A percentile compares a stretch with the other conserved stretches of the same genome.
These are phyloP conservation scores for Ogataea philodendri DNA, from an alignment of 805 yeast genomes.

Conservation along the genomic window DNA sequence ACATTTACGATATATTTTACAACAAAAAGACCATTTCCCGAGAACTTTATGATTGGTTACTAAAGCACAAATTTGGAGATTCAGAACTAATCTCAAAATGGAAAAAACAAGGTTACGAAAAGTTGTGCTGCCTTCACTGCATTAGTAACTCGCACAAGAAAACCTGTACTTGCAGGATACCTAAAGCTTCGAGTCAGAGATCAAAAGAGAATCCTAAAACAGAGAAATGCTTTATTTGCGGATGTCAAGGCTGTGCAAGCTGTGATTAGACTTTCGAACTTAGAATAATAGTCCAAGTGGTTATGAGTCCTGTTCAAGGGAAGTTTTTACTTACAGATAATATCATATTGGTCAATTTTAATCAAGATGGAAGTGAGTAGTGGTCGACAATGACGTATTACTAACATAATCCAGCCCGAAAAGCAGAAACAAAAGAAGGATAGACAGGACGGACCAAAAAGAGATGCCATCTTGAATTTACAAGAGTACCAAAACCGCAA, in stretches of 20 bases:
- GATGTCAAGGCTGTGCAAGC: conserved; percentile 82
- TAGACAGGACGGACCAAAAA: conserved; percentile 71
- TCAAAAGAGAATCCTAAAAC: conserved; percentile 18
- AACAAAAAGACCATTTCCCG: conserved; percentile 63
- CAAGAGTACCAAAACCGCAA: conserved; percentile 70
- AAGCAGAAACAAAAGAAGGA: conserved; percentile 19
- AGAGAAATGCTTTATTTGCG: conserved; percentile 73
- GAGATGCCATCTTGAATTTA: conserved; percentile 84
- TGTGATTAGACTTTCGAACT: conserved; percentile 43
- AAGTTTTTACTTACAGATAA: neutral
- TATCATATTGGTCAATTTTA: no score
- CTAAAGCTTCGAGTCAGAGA: conserved; percentile 46
- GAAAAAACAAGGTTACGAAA: conserved; percentile 68
- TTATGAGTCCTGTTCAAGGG: conserved; percentile 1
- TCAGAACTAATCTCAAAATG: conserved; percentile 70
- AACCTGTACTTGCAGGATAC: conserved; percentile 85
- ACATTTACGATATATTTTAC: conserved; percentile 71
- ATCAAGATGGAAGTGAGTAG: conserved; percentile 23
- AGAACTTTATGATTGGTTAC: conserved; percentile 70
- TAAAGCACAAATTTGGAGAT: conserved; percentile 66
- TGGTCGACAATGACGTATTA: no score
- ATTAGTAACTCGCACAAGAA: conserved; percentile 61
- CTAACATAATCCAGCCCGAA: no score
- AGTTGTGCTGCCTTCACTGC: conserved; percentile 79
- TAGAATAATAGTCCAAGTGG: neutral